Base-by-base conservation (phyloP, 257 asterid species). In the Penstemon davidsonii region DNA sequence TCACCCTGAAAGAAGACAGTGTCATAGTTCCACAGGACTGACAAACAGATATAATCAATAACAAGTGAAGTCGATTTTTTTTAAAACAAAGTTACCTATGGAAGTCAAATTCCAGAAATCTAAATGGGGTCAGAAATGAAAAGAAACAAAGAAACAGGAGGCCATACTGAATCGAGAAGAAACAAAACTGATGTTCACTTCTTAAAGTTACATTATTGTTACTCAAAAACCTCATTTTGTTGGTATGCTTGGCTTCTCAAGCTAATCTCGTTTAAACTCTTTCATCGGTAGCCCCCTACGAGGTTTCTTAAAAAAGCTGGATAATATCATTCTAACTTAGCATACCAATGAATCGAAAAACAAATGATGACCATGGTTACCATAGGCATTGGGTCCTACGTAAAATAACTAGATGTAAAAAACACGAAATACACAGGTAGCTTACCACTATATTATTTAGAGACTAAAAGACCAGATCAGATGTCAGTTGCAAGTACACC, bases 251-350 rank as follows among this genome's bases (percentile, higher is more conserved):
- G 50, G 36, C 64, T 25, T 65, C 67, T 40, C 53, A 57, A 65
- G 38, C 15, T 53, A 63, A 40, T 70, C 64, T 19, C 37, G 8
- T 37, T 41, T 42, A 40, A 52, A 52, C 49, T 54, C 67, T 39
- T 50, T 49, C 60, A 50, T 49, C 53, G 41, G 54, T 60, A 15
- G 58, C 41, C 67, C 67, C 51, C 42, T 58, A 59, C 59, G 36
- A 69, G 60, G 67, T 44, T 33, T 44, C 53, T 44, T 42, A 44
- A 11, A 0, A 3, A 38, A 57, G 12, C 33, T 37, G 62, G 7
- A 57, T 57, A 4, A 33, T 8, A n/a, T 9, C 41, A 55, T 19
- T 49, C 70, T 52, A n/a, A 52, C 6, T 8, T 53, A 53, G 52
- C 71, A 53, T 13, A 41, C 11, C 53, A 66, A 53, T 8, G 53